Conservation (phyloP, 371 early-diverging fungal species). For the Mucor racemosus region DNA sequence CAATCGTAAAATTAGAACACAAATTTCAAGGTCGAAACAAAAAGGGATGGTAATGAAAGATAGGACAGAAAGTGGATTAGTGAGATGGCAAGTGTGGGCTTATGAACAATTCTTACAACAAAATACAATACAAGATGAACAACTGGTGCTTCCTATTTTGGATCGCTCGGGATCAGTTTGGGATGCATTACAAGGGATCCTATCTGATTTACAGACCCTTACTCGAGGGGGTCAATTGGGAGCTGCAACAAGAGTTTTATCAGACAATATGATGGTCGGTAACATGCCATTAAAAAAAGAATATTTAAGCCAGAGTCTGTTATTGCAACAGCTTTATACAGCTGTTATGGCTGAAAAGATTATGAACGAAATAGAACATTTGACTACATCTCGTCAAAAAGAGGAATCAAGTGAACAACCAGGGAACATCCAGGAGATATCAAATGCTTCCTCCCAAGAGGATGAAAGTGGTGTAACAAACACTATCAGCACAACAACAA, state of each 20-base stretch:
- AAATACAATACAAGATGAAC: neutral
- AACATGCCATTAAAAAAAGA: conserved; percentile 49
- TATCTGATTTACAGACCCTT: conserved; percentile 44
- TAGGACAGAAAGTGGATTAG: conserved; percentile 43
- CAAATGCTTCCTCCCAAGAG: neutral
- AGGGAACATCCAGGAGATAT: neutral
- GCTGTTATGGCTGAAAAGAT: conserved; percentile 48
- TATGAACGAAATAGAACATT: conserved; percentile 26
- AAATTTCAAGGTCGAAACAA: conserved; percentile 37
- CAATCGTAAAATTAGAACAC: conserved; percentile 42
- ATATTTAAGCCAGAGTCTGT: conserved; percentile 30
- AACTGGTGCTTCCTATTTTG: neutral
- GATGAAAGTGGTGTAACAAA: conserved; percentile 10
- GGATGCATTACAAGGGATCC: conserved; percentile 49
- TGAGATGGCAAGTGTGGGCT: conserved; percentile 44
- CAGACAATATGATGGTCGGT: conserved; percentile 49
- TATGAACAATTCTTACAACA: conserved; percentile 43
- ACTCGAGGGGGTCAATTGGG: conserved; percentile 7
- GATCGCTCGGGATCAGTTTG: conserved; percentile 37
- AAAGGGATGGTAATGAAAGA: conserved; percentile 48
- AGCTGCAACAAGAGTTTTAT: conserved; percentile 30
- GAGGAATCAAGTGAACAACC: neutral
- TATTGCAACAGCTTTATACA: conserved; percentile 40
- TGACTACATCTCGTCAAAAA: neutral
- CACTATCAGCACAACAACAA: conserved; percentile 8